phyloP scores from a whole-genome alignment of 2,329 filamentous ascomycete species.

The Thielaviopsis musarum region DNA sequence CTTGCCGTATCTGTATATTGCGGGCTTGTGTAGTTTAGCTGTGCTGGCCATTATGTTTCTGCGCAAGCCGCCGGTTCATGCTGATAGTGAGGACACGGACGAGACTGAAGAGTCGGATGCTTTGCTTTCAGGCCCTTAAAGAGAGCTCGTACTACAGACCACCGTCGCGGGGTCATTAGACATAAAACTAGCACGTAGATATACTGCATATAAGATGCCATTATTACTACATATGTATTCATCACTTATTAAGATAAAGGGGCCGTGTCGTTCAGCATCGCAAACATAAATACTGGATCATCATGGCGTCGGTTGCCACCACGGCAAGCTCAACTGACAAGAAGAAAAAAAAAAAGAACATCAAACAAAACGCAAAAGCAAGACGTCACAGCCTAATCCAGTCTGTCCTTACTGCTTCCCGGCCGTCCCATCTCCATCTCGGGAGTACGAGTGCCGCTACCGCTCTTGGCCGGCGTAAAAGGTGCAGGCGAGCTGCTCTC shows the following conservation, averaged over 20 bases:
- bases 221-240: neutral
- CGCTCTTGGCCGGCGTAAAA: neutral
- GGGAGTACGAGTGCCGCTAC: constrained; percentile 10
- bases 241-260: neutral
- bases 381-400: constrained; percentile 5
- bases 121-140: neutral
- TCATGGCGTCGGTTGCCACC: neutral
- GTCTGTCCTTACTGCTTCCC: constrained; percentile 10
- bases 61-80: constrained; percentile 17
- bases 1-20: constrained; percentile 25
- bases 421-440: constrained; percentile 12
- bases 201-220: neutral
- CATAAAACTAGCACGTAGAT: neutral
- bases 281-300: neutral
- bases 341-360: neutral
- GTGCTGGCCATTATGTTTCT: constrained; percentile 19
- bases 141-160: neutral
- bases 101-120: constrained; percentile 2
- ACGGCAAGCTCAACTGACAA: neutral
- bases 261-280: no score
- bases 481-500: constrained; percentile 10
- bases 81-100: constrained; percentile 12
- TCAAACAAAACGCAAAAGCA: neutral
- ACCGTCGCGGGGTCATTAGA: neutral
- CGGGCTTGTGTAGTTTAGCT: constrained; percentile 17